Percentiles rank a stretch among this genome's conserved stretches.
Evolutionary conservation across 805 yeast species (phyloP).

Genomic region (Gaillardinia entomophila): DNA sequence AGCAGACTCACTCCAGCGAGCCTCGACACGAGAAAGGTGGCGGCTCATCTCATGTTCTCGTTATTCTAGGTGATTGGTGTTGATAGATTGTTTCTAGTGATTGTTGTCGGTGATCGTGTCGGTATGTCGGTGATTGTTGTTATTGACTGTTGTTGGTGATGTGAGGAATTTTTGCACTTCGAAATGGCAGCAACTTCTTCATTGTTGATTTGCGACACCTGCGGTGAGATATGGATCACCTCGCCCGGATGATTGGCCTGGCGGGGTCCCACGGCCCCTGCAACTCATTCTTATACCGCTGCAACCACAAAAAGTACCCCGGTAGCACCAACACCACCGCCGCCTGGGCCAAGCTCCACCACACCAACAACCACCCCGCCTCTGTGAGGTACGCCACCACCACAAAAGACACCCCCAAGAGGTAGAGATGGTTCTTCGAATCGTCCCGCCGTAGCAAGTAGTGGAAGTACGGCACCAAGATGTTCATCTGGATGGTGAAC

Average conservation of each 20-base stretch:
- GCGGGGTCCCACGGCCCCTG: conserved; percentile 96
- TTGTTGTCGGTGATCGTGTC: no score
- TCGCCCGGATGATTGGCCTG: conserved; percentile 47
- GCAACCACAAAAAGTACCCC: conserved; percentile 61
- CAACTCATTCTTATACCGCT: conserved; percentile 74
- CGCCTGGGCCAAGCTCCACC: conserved; percentile 48
- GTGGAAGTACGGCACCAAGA: conserved; percentile 67
- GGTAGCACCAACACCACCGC: conserved; percentile 57
- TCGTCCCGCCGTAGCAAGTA: not conserved
- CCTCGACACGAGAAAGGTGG: no score
- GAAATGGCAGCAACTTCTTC: no score
- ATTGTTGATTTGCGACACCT: no score
- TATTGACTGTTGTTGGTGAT: no score
- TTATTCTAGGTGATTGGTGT: no score
- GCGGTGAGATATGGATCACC: no score
- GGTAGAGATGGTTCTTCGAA: not conserved
- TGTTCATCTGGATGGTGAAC: conserved; percentile 64
- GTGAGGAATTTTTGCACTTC: no score
- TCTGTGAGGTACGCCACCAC: not conserved
- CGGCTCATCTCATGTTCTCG: no score
- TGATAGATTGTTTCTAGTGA: no score
- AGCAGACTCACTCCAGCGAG: no score
- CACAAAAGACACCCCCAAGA: not conserved
- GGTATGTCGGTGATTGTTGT: no score
- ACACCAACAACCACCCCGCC: conserved; percentile 17